Evolutionary conservation across 1,284 basidiomycete genomes (phyloP), one percentile per base, ranked within the genome.

Genomic region (Trichosporon asahii): DNA sequence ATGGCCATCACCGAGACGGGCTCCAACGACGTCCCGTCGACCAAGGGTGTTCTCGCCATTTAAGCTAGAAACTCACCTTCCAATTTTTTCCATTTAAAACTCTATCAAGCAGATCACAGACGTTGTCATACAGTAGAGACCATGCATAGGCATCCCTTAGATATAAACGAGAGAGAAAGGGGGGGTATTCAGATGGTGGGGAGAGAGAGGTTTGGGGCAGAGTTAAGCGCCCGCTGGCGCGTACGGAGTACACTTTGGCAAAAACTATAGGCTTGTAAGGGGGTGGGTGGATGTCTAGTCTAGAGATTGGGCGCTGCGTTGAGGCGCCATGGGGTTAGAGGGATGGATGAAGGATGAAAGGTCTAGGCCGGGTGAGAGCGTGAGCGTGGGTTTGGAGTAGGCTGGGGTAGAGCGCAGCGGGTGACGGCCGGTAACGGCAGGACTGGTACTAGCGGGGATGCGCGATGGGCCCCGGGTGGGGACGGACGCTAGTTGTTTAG

Each of bases 1-100:
- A 90, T 98, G 84, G 97, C 97, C 18, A 92, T 97, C 73, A 89
- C 94, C 78, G 87, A 87, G 74, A 99, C 96, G 0, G 95, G 95
- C 6, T 88, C 91, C 15, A 88, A 90, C 77, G 97, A 99, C 74
- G 90, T 99, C 23, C 97, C 97, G 2, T 96, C 93, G 80, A 99
- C 97, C 8, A 99, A 99, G 84, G 97, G 96, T 72, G 93, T 97
- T 3, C 85, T 97, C 63, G 83, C 83, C 27, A 64, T 80, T 31
- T 84, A 80, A 73, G 57, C n/a, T 27, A 5, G 18, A 2, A 7
- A 2, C 46, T 11, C 46, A 7, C 15, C 40, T 5, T n/a, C 40
- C n/a, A n/a, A 5, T n/a, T 44, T 12, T 5, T 12, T 14, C 9
- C 7, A 40, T 40, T 18, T n/a, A 44, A 18, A 44, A 44, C 35